Evolutionary conservation across 768 basidiomycete genomes (phyloP).

Genomic region (Cystobasidiopsis lactophilus): DNA sequence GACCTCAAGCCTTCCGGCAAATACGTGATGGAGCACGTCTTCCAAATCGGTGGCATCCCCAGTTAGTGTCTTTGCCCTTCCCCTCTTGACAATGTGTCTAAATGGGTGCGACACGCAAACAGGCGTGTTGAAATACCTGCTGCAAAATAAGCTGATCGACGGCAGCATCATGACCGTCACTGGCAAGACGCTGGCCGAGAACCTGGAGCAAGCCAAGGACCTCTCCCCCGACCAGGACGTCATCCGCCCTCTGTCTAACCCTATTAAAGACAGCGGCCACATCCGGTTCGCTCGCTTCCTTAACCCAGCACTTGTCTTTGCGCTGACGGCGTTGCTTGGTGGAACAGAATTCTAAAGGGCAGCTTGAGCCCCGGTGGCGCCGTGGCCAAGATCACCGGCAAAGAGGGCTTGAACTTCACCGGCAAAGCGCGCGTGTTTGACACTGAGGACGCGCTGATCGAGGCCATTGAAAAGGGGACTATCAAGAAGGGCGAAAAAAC

Average conservation of each 20-base stretch:
- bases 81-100: not conserved
- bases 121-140: conserved; percentile 48
- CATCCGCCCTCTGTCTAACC: conserved; percentile 63
- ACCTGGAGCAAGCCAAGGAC: conserved; percentile 57
- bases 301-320: not conserved
- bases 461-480: conserved; percentile 64
- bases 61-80: conserved; percentile 34
- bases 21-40: conserved; percentile 95
- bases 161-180: conserved; percentile 82
- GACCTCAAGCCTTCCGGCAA: conserved; percentile 93
- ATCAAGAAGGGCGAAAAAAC: conserved; percentile 94
- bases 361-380: conserved; percentile 86
- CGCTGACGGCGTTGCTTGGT: not conserved
- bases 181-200: conserved; percentile 71
- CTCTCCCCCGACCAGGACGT: conserved; percentile 50
- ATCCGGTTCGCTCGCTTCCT: conserved; percentile 39
- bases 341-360: conserved; percentile 56
- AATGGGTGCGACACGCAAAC: not conserved
- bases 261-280: conserved; percentile 75
- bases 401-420: conserved; percentile 70
- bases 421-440: conserved; percentile 89
- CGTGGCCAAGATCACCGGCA: conserved; percentile 92
- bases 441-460: conserved; percentile 63
- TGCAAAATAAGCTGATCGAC: conserved; percentile 71
- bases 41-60: conserved; percentile 88